Base-by-base conservation (phyloP, 306 rosid genomes). In the Dalbergia oliveri region DNA sequence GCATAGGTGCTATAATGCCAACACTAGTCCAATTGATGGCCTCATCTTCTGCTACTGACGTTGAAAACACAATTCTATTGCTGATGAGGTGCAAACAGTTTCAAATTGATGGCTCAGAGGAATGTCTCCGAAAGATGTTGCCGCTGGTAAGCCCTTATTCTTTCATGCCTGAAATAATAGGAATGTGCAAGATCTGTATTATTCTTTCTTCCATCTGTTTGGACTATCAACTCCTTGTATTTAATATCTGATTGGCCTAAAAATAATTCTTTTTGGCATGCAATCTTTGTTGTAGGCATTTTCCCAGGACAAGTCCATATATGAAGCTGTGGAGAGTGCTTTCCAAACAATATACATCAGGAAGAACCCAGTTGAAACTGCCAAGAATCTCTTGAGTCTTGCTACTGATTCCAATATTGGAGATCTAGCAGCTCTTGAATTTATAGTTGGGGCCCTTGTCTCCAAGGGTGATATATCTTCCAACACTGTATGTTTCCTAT, bases 31-130 rank as follows among this genome's bases (percentile, higher is more conserved):
- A 94, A 56, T 84, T 94, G 88, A 94, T 94, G 99, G 97, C 97
- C 18, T 94, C 99, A 62, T 87, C 97, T 78, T 92, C 97, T 56
- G 97, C 87, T 65, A 85, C 97, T 78, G 99, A 94, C 45, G 99
- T 91, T 66, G 97, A 94, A 83, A 90, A 93, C 84, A 93, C 99
- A 44, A 93, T 94, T 79, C 93, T 88, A 75, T 86, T 94, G 87
- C 82, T 94, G 83, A 94, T 94, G 99, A 93, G 99, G 83, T 91
- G 97, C 86, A 93, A 82, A 50, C 99, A 94, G 87, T 94, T 94
- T 82, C 98, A 92, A 81, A 94, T 94, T 75, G 98, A 94, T 90
- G 94, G 91, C 74, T 88, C 99, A 41, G 97, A 94, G 82, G 90
- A 84, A 82, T 91, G 97, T 81, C 97, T 94, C 39, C 90, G 93